Evolutionary conservation across 768 basidiomycete species (phyloP).

Genomic region (Tremella yokohamensis): DNA sequence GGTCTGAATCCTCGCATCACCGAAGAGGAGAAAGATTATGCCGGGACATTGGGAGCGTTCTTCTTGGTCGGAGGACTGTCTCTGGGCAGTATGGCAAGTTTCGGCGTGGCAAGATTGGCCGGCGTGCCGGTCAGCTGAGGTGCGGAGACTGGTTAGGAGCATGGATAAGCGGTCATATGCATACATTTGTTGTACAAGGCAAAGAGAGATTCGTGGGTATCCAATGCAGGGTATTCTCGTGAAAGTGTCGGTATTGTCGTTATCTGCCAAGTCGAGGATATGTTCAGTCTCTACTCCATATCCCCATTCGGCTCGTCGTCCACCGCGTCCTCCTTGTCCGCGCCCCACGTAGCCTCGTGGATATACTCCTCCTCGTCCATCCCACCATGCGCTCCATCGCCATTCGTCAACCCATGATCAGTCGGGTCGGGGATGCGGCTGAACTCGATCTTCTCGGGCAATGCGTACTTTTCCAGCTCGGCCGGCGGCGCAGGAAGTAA

Average conservation of each 20-base stretch:
- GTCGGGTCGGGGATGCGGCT: too few species aligned
- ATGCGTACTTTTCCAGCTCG: constrained; percentile 22
- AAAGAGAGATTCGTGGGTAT: too few species aligned
- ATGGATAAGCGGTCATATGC: too few species aligned
- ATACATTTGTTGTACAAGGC: too few species aligned
- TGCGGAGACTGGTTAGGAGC: too few species aligned
- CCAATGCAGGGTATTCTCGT: neutral
- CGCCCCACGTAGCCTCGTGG: constrained; percentile 41
- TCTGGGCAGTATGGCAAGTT: constrained; percentile 73
- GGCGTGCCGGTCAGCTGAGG: neutral
- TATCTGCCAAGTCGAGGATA: neutral
- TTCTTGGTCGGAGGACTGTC: constrained; percentile 72
- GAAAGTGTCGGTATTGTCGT: neutral
- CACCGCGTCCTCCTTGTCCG: constrained; percentile 40
- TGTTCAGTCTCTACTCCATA: too few species aligned
- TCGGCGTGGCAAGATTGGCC: constrained; percentile 58
- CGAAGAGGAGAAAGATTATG: constrained; percentile 75
- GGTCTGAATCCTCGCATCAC: constrained; percentile 71
- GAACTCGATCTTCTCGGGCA: constrained; percentile 13
- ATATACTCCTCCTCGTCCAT: constrained; percentile 34
- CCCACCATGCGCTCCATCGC: neutral
- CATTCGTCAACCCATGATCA: neutral
- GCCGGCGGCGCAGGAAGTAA: constrained; percentile 16
- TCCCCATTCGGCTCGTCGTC: constrained; percentile 44
- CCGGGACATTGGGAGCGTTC: constrained; percentile 76